Evolutionary conservation across 371 early-diverging fungal species (phyloP), one percentile per base, ranked within the genome.

Genomic region (Mortierella sp.): DNA sequence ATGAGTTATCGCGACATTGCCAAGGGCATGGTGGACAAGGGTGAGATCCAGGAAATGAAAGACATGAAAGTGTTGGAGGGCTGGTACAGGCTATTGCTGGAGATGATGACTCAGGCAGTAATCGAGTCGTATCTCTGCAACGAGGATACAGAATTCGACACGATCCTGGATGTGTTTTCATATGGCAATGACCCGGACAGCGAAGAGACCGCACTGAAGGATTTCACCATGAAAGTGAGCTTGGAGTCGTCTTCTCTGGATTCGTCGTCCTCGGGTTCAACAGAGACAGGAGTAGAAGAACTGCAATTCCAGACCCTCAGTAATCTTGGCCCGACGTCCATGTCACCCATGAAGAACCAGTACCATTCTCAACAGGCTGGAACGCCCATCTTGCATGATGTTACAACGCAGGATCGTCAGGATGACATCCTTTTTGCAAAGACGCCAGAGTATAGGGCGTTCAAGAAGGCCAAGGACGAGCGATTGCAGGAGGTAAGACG

Each of bases 121-220:
- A 85, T 88, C 49, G 85, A 88, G 72, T 82, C 85, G 41, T 86
- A 86, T 58, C 63, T 88, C 39, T 88, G 88, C 51, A 86, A 88
- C 54, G 81, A 78, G 9, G 80, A 81, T 48, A 59, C 81, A n/a
- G 86, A 86, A 19, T 62, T 85, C 53, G 85, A 86, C 37, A 79
- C 85, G 2, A 85, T 88, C 37, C 78, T 83, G 60, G 88, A 88
- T 47, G 85, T 86, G 19, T 88, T 88, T 57, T 84, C 85, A 0
- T 88, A 80, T 63, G 88, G 88, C n/a, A 85, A 88, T 59, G 88
- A 88, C 40, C 85, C 84, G n/a, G 63, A 69, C 2, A 52, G 48
- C 6, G 45, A 53, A 5, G 51, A 25, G 14, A 47, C 41, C 17
- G 43, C 48, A 14, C 16, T 60, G 12, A 51, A 54, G 43, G 54